phyloP scores from a whole-genome alignment of 2,329 filamentous ascomycete species.

The Fusarium pseudograminearum region DNA sequence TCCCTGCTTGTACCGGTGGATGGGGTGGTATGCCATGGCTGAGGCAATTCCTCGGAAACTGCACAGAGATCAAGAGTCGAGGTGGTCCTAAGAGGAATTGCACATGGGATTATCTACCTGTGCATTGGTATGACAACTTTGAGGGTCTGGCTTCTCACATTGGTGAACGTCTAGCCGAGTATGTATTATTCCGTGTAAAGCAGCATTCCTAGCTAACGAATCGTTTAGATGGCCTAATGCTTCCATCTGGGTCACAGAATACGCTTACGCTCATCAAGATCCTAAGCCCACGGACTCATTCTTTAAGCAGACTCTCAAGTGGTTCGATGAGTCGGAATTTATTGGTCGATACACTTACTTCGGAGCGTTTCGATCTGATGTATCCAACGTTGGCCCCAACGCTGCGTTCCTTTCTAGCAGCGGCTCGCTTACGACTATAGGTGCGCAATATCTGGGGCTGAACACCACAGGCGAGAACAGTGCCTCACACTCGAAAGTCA shows the following conservation, averaged over 20 bases:
- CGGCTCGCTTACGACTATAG: constrained; percentile 80
- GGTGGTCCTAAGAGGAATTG: constrained; percentile 61
- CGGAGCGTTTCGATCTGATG: constrained; percentile 76
- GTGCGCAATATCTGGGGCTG: constrained; percentile 79
- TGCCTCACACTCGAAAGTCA: constrained; percentile 11
- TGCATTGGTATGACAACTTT: constrained; percentile 79
- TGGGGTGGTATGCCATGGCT: constrained; percentile 74
- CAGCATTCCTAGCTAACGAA: neutral
- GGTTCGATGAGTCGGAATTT: constrained; percentile 69
- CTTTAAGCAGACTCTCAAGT: constrained; percentile 74
- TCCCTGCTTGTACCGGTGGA: constrained; percentile 76
- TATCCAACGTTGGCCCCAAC: constrained; percentile 80
- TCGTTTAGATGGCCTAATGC: constrained; percentile 66
- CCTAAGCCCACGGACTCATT: constrained; percentile 71
- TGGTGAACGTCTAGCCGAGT: constrained; percentile 60
- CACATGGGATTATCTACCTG: constrained; percentile 71
- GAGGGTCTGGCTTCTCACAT: constrained; percentile 75
- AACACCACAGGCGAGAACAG: constrained; percentile 57
- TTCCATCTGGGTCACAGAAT: constrained; percentile 84
- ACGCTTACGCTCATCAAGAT: constrained; percentile 70
- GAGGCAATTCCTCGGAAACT: constrained; percentile 72
- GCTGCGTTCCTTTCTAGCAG: constrained; percentile 75
- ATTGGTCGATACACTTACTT: constrained; percentile 80
- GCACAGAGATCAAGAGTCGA: constrained; percentile 67
- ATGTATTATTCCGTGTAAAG: constrained; percentile 29